These are phyloP conservation scores for Globisporangium acanthophoron DNA, from an alignment of 352 stramenopile genomes.

Conservation along the genomic window DNA sequence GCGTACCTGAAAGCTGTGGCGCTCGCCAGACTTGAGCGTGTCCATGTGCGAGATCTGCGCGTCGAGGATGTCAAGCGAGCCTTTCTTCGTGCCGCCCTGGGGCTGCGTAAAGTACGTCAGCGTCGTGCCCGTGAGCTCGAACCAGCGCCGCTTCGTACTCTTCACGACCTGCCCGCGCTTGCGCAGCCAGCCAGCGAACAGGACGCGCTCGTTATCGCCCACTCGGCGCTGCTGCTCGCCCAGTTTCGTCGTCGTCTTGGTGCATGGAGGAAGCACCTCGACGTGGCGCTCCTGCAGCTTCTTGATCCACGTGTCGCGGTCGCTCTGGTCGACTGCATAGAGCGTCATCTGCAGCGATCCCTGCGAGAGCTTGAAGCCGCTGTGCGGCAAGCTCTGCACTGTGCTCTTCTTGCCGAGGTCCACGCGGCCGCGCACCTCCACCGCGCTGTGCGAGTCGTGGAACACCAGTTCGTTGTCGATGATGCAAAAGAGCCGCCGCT, in stretches of 20 bases:
- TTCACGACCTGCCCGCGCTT: slow-evolving; percentile 84
- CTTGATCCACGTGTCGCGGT: slow-evolving; percentile 81
- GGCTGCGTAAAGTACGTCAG: slow-evolving; percentile 79
- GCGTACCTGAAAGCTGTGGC: slow-evolving; percentile 74
- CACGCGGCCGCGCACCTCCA: slow-evolving; percentile 67
- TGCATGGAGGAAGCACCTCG: slow-evolving; percentile 43
- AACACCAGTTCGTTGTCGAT: slow-evolving; percentile 84
- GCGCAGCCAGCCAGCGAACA: slow-evolving; percentile 79
- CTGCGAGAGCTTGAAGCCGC: slow-evolving; percentile 70
- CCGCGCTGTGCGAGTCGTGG: slow-evolving; percentile 74
- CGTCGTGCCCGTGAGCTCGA: slow-evolving; percentile 62
- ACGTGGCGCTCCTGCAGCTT: slow-evolving; percentile 72
- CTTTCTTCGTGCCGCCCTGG: slow-evolving; percentile 68
- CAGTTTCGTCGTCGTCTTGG: slow-evolving; percentile 45
- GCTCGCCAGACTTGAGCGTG: slow-evolving; percentile 76
- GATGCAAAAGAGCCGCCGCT: slow-evolving; percentile 83
- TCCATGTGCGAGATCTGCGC: slow-evolving; percentile 59
- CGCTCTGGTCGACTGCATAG: slow-evolving; percentile 68
- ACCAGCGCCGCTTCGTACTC: slow-evolving; percentile 84
- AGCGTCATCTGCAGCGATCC: slow-evolving; percentile 75
- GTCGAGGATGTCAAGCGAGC: slow-evolving; percentile 53
- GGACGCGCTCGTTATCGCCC: slow-evolving; percentile 39
- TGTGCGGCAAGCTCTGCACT: slow-evolving; percentile 64
- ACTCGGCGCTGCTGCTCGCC: slow-evolving; percentile 51
- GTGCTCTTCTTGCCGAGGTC: slow-evolving; percentile 63